These are phyloP conservation scores for Pseudocercospora eumusae DNA, from an alignment of 2,329 filamentous ascomycete species.

Conservation along the genomic window DNA sequence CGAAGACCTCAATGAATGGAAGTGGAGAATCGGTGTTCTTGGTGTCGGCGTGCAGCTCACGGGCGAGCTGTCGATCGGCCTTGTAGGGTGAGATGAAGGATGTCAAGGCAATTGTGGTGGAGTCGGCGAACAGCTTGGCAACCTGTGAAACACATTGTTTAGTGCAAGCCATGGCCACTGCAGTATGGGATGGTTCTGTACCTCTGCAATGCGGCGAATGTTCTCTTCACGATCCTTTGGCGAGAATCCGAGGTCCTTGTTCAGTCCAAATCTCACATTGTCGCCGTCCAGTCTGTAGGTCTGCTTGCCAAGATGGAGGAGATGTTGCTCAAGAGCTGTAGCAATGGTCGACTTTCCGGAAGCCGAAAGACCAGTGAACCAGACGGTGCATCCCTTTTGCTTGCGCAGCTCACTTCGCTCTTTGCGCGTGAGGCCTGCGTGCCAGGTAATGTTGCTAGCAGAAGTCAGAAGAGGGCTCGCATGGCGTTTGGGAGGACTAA, in stretches of 20 bases:
- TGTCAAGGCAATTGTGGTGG: constrained; percentile 81
- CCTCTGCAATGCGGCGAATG: constrained; percentile 91
- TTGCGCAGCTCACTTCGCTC: constrained; percentile 75
- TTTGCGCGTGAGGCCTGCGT: constrained; percentile 73
- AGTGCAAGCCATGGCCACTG: neutral
- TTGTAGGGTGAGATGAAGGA: constrained; percentile 97
- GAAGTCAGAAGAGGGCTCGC: constrained; percentile 14
- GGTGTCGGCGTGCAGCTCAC: constrained; percentile 71
- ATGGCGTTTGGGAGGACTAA: constrained; percentile 18
- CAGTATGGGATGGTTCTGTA: constrained; percentile 22
- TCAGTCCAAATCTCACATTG: constrained; percentile 96
- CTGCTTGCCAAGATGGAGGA: constrained; percentile 77
- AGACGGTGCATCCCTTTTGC: constrained; percentile 91
- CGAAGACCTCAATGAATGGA: constrained; percentile 89
- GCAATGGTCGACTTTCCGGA: constrained; percentile 97
- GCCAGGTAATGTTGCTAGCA: constrained; percentile 86
- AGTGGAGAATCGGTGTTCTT: constrained; percentile 62
- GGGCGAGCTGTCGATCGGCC: constrained; percentile 79
- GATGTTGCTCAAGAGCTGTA: constrained; percentile 93
- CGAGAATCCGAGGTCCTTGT: constrained; percentile 94
- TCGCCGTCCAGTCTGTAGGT: constrained; percentile 96
- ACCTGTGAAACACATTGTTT: constrained; percentile 55
- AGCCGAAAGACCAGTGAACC: constrained; percentile 95
- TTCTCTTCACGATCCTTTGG: constrained; percentile 96
- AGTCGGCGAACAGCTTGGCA: constrained; percentile 94